phyloP scores from a whole-genome alignment of 2,329 filamentous ascomycete genomes.

The Exserohilum rostratum region DNA sequence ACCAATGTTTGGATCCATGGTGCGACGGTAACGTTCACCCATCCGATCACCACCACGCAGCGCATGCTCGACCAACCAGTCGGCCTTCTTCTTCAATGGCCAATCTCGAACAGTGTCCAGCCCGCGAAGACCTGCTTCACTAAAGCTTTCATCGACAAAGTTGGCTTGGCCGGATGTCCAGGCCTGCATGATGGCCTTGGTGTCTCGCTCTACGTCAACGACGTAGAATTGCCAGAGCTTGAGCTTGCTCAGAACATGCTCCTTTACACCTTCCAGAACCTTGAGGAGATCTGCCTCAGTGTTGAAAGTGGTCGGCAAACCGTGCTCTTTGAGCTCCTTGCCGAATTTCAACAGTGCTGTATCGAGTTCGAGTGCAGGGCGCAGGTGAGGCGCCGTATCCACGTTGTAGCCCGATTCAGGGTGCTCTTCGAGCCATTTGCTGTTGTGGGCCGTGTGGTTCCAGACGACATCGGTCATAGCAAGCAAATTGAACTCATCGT shows the following conservation, averaged over 20 bases:
- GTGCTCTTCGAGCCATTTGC: conserved; percentile 89
- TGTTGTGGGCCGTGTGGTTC: conserved; percentile 97
- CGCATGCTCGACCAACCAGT: conserved; percentile 71
- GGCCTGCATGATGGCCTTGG: conserved; percentile 69
- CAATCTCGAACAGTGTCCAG: conserved; percentile 61
- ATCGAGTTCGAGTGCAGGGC: conserved; percentile 75
- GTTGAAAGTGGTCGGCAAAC: conserved; percentile 76
- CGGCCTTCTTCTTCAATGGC: conserved; percentile 64
- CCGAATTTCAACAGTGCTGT: conserved; percentile 71
- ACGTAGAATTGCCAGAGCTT: conserved; percentile 95
- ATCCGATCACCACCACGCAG: conserved; percentile 74
- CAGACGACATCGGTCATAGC: conserved; percentile 95
- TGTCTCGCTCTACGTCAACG: conserved; percentile 76
- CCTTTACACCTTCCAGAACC: conserved; percentile 85
- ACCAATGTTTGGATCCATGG: conserved; percentile 70
- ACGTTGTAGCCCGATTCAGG: conserved; percentile 96
- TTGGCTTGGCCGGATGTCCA: conserved; percentile 70
- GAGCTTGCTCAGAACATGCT: conserved; percentile 75
- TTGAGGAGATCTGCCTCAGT: conserved; percentile 73
- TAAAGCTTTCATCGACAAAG: conserved; percentile 61
- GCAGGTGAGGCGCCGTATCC: conserved; percentile 78
- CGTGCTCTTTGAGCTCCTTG: conserved; percentile 66
- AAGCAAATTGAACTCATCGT: conserved; percentile 81
- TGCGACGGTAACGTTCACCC: conserved; percentile 78
- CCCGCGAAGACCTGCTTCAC: conserved; percentile 55